phyloP scores from a whole-genome alignment of 805 yeast species.

The Starmerella ratchasimensis region DNA sequence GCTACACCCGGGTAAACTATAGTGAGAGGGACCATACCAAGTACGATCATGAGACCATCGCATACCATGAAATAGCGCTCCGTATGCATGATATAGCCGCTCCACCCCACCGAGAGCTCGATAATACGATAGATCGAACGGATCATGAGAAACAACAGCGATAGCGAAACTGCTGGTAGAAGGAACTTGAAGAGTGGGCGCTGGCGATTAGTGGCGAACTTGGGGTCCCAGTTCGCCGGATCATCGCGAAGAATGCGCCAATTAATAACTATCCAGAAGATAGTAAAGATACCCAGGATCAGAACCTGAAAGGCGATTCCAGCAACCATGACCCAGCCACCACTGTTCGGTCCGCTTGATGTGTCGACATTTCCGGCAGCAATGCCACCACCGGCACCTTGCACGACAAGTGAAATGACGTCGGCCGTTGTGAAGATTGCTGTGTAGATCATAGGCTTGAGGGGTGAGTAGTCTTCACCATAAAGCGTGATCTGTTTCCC shows the following conservation, averaged over 20 bases:
- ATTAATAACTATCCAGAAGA: constrained; percentile 35
- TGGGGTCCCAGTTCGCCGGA: constrained; percentile 14
- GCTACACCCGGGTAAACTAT: constrained; percentile 52
- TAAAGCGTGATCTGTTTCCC: constrained; percentile 53
- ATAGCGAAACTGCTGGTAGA: constrained; percentile 21
- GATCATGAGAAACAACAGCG: constrained; percentile 42
- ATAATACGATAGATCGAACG: constrained; percentile 62
- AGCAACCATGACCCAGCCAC: constrained; percentile 60
- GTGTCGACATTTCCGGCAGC: constrained; percentile 39
- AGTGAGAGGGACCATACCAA: constrained; percentile 36
- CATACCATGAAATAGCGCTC: constrained; percentile 46
- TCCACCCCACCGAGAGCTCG: constrained; percentile 63
- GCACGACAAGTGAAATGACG: constrained; percentile 47
- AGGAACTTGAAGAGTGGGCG: constrained; percentile 18
- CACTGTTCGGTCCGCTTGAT: constrained; percentile 28
- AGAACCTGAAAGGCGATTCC: constrained; percentile 69
- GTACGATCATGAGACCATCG: constrained; percentile 48
- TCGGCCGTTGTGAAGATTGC: constrained; percentile 56
- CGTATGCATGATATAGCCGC: constrained; percentile 46
- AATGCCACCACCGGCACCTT: constrained; percentile 62
- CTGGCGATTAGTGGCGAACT: constrained; percentile 12
- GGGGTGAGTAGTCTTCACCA: constrained; percentile 39
- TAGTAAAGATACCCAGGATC: constrained; percentile 48
- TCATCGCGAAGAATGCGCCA: constrained; percentile 6
- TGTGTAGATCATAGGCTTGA: constrained; percentile 48